Evolutionary conservation across 805 yeast species (phyloP), one percentile per base, ranked within the genome.

Genomic region (Myxozyma monticola): DNA sequence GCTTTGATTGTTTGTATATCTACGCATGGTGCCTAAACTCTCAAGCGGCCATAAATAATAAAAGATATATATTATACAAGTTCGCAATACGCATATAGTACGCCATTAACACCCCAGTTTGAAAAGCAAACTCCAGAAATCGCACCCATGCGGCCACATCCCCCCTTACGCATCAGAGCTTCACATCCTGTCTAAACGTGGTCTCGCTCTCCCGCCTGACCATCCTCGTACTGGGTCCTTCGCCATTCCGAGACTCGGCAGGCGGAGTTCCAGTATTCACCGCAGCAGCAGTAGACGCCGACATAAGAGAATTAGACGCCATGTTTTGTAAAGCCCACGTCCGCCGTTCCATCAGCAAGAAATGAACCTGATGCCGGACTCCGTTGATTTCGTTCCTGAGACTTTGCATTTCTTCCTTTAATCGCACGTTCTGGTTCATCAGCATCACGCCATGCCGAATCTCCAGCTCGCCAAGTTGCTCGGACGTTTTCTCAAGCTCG

Each of bases 281-380:
- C 25, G 25, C 30, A 9, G 48, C 30, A 17, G 43, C 38, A 8
- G 39, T 14, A 12, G 41, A 10, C 20, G 24, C 3, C 18, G 31
- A n/a, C 15, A 29, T 17, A 8, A 42, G 29, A 10, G 37, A 21
- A 8, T 28, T 40, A 4, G 29, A 29, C 18, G 49, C 37, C 8
- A 42, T 10, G 22, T 39, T 48, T 26, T 52, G 57, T 21, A 52
- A 22, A 2, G 59, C 52, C 56, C 50, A 49, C 12, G 42, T 50
- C 14, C 70, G 49, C 20, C 69, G 55, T 35, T 66, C 70, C 15
- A 63, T 39, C 17, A 65, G 49, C 22, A 70, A 42, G 41, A 65
- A 60, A 46, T 66, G 67, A 42, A 70, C 36, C 51, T 70, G 74
- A 29, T 70, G 68, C 2, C 71, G 62, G n/a, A 70, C 49, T 10